Evolutionary conservation across 2,329 filamentous ascomycete species (phyloP).

Genomic region (Helicocarpus griseus): DNA sequence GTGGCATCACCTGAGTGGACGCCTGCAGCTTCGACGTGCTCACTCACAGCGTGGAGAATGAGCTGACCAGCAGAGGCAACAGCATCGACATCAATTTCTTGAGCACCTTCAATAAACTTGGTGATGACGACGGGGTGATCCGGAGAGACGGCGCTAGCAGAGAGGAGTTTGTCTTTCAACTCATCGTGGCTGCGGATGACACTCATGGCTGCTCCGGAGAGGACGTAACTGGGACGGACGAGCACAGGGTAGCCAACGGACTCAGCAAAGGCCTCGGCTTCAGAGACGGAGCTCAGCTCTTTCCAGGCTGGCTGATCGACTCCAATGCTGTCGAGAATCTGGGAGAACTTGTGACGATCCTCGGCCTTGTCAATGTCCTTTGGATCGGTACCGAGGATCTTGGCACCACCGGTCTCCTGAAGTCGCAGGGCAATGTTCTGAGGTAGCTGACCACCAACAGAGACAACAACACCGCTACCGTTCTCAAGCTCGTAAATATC

Average conservation of each 20-base stretch:
- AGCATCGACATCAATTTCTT: slow-evolving; percentile 94
- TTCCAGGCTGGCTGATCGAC: slow-evolving; percentile 98
- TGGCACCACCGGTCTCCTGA: slow-evolving; percentile 81
- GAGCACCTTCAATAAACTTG: slow-evolving; percentile 93
- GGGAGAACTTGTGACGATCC: slow-evolving; percentile 96
- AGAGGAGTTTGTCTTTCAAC: slow-evolving; percentile 88
- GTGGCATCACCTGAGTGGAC: slow-evolving; percentile 98
- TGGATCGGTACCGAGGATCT: slow-evolving; percentile 85
- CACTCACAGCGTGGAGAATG: slow-evolving; percentile 81
- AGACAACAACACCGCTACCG: slow-evolving; percentile 81
- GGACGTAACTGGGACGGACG: slow-evolving; percentile 87
- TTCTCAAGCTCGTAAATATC: slow-evolving; percentile 94
- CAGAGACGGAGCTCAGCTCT: slow-evolving; percentile 81
- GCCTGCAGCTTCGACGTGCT: slow-evolving; percentile 94
- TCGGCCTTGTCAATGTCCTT: slow-evolving; percentile 96
- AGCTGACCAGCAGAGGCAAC: slow-evolving; percentile 81
- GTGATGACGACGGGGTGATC: slow-evolving; percentile 97
- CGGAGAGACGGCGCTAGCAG: slow-evolving; percentile 80
- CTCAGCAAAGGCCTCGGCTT: slow-evolving; percentile 77
- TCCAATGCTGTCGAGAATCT: slow-evolving; percentile 92
- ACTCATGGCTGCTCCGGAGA: slow-evolving; percentile 97
- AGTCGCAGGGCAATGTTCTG: slow-evolving; percentile 95
- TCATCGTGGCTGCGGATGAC: slow-evolving; percentile 83
- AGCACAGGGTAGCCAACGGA: slow-evolving; percentile 87
- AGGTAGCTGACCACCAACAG: slow-evolving; percentile 88